Evolutionary conservation across 2,329 filamentous ascomycete genomes (phyloP).

Genomic region (Colletotrichum karsti): DNA sequence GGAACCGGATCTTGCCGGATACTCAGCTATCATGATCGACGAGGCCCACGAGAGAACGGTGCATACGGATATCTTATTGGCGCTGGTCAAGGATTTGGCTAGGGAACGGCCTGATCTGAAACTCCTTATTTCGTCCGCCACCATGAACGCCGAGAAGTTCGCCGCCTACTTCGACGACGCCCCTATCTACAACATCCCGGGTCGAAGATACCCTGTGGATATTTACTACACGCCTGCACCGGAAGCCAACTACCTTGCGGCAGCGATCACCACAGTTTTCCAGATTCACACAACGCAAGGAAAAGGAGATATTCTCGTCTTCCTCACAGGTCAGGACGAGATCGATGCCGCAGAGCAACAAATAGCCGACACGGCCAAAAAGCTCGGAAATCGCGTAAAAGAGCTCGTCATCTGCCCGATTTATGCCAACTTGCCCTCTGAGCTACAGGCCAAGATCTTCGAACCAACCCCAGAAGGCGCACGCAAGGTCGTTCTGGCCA

Average conservation of each 20-base stretch:
- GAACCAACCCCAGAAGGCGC: constrained; percentile 87
- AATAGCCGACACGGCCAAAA: constrained; percentile 84
- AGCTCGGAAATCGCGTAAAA: constrained; percentile 83
- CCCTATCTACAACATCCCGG: constrained; percentile 94
- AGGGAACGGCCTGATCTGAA: constrained; percentile 86
- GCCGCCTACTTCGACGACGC: constrained; percentile 90
- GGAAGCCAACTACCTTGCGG: constrained; percentile 92
- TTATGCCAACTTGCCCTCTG: constrained; percentile 91
- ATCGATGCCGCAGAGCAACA: constrained; percentile 89
- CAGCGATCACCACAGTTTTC: constrained; percentile 91
- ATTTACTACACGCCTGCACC: constrained; percentile 91
- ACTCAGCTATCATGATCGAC: constrained; percentile 93
- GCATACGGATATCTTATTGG: constrained; percentile 88
- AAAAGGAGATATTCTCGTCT: constrained; percentile 90
- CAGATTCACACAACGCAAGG: constrained; percentile 92
- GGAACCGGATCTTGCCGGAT: constrained; percentile 83
- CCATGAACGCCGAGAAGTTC: constrained; percentile 94
- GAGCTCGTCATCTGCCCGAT: constrained; percentile 93
- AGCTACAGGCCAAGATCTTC: constrained; percentile 93
- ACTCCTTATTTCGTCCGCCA: constrained; percentile 91
- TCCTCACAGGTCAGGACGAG: constrained; percentile 95
- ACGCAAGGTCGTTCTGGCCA: constrained; percentile 91
- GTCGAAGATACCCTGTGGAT: constrained; percentile 87
- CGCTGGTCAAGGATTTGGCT: constrained; percentile 87
- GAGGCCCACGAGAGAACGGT: constrained; percentile 96